Evolutionary conservation across 129 eudicot genomes (phyloP).

Genomic region (carrot (Daucus carota)): DH1_v3.0 NC_030385.2:2148501-2149000

Average conservation of each 20-base stretch:
- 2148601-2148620: not conserved
- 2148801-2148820: constrained; percentile 45
- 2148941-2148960: constrained; percentile 44
- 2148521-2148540: not conserved
- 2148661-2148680: not conserved
- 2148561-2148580: not conserved
- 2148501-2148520: not conserved
- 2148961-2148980: constrained; percentile 70
- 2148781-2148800: constrained; percentile 44
- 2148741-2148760: constrained; percentile 47
- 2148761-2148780: constrained; percentile 39
- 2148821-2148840: constrained; percentile 41
- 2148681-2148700: too few relatives aligned
- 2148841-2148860: constrained; percentile 56
- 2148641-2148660: not conserved
- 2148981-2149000: constrained; percentile 39
- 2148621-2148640: not conserved
- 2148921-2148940: constrained; percentile 72
- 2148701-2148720: too few relatives aligned
- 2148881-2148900: constrained; percentile 43
- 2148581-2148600: not conserved
- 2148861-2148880: constrained; percentile 37
- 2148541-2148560: not conserved
- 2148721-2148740: constrained; percentile 38
- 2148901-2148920: constrained; percentile 49